Evolutionary conservation across 2,329 filamentous ascomycete genomes (phyloP), one percentile per base, ranked within the genome.

Genomic region (Apiospora kogelbergensis): DNA sequence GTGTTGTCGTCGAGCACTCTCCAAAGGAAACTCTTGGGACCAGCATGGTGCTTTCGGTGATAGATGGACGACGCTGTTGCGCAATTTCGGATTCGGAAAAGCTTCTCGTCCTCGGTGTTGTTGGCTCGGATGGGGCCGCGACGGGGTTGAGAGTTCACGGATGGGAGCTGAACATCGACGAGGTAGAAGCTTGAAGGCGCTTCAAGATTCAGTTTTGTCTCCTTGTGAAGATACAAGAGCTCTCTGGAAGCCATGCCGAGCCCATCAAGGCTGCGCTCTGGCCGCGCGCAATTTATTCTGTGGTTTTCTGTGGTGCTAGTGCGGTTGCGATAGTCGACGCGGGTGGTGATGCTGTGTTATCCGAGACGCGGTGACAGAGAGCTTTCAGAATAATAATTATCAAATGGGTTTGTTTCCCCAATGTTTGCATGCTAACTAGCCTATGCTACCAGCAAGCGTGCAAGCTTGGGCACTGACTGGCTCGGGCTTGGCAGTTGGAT

Each of bases 21-120:
- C 96, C 96, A 99, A 64, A 97, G 86, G 78, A 98, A 97, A 80
- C 89, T 93, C 77, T 93, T 90, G 46, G 96, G 96, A 72, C 91
- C 90, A 72, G 88, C 85, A 76, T 92, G 89, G 79, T 91, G 88
- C 79, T 88, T 88, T 68, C 96, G 90, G 80, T 97, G 94, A 83
- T 93, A 97, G 68, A 98, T 87, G 2, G 93, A 94, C 37, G 93
- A 91, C 41, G 94, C 89, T 1, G 86, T 90, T 33, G 95, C 93
- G 67, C 98, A 83, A 77, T 93, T 89, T 72, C 88, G 90, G 70
- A 87, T 84, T 73, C 90, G 89, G 77, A 97, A 97, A 11, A 87
- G 84, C 68, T 89, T 89, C 78, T 95, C 92, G 73, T 95, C 93
- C 76, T 93, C 89, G 72, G 84, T 74, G 77, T 77, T 70, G 57